Conservation (phyloP, 345 rosid genomes). For the Eucalyptus globulus region DNA sequence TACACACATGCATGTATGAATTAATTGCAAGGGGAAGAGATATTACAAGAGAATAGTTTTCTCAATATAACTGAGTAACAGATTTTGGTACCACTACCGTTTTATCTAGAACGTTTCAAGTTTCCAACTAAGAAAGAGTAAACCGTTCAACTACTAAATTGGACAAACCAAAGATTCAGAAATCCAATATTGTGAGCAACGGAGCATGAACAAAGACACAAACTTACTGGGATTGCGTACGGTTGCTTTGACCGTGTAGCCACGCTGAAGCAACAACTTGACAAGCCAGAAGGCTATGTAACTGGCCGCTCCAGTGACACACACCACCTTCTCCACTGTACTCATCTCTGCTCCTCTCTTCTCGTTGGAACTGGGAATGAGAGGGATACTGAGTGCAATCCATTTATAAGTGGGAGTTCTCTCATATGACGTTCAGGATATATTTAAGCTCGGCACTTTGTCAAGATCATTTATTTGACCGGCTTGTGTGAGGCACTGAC, state of each 20-base stretch:
- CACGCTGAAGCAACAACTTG: background rate
- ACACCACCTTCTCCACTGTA: too few relatives aligned
- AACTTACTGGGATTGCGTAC: slow-evolving; percentile 2
- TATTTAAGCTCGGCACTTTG: too few relatives aligned
- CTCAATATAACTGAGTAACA: background rate
- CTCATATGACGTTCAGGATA: too few relatives aligned
- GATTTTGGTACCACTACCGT: background rate
- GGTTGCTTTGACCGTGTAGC: slow-evolving; percentile 4
- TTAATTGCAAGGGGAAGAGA: background rate
- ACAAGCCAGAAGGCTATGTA: too few relatives aligned
- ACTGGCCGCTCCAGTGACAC: too few relatives aligned
- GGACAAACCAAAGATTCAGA: background rate
- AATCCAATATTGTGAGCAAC: background rate
- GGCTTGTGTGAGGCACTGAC: too few relatives aligned
- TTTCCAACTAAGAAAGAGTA: background rate
- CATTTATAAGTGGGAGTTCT: too few relatives aligned
- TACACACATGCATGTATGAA: background rate
- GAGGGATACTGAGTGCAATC: too few relatives aligned
- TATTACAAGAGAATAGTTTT: background rate
- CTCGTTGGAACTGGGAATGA: too few relatives aligned
- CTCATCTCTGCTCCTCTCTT: too few relatives aligned
- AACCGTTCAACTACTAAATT: background rate
- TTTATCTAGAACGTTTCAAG: background rate
- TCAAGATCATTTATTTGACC: too few relatives aligned
- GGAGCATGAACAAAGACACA: background rate